A percentile compares a stretch with the other conserved stretches of the same genome.
Evolutionary conservation across 768 basidiomycete species (phyloP).

Genomic region (Russula ochroleuca): DNA sequence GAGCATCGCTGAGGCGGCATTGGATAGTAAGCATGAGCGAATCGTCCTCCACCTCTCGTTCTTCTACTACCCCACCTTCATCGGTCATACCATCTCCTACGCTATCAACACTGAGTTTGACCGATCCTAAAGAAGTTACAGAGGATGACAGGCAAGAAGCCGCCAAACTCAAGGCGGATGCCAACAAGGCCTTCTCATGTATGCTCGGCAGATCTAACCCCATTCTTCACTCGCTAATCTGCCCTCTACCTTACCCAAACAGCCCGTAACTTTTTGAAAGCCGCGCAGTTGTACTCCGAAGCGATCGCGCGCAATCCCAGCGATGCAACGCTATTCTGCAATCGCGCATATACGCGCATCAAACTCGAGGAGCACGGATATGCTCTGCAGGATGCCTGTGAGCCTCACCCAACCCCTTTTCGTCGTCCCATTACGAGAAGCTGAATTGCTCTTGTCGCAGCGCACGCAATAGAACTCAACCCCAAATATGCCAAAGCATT

Average conservation of each 20-base stretch:
- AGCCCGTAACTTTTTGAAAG: slow-evolving; percentile 72
- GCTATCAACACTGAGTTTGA: slow-evolving; percentile 47
- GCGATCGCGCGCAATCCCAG: slow-evolving; percentile 85
- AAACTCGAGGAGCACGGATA: slow-evolving; percentile 94
- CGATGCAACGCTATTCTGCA: slow-evolving; percentile 91
- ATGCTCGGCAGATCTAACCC: slow-evolving; percentile 30
- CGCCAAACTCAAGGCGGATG: slow-evolving; percentile 68
- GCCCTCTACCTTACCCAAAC: slow-evolving; percentile 21
- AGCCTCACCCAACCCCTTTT: slow-evolving; percentile 33
- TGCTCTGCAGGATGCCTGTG: slow-evolving; percentile 83
- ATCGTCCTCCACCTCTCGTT: slow-evolving; percentile 37
- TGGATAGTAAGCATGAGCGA: slow-evolving; percentile 30
- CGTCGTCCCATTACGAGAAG: neutral
- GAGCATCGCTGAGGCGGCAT: neutral
- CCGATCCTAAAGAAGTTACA: slow-evolving; percentile 46
- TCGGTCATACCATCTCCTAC: slow-evolving; percentile 60
- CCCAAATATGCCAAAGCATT: slow-evolving; percentile 88
- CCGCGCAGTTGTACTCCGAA: slow-evolving; percentile 73
- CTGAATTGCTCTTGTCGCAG: slow-evolving; percentile 36
- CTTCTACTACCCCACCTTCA: slow-evolving; percentile 48
- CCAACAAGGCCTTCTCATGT: slow-evolving; percentile 85
- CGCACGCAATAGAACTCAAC: slow-evolving; percentile 82
- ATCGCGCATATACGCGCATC: slow-evolving; percentile 88
- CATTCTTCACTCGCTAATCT: neutral
- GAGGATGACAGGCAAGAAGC: slow-evolving; percentile 70